These are phyloP conservation scores for Pascua sp. DNA, from an alignment of 1,284 basidiomycete genomes.

Conservation along the genomic window DNA sequence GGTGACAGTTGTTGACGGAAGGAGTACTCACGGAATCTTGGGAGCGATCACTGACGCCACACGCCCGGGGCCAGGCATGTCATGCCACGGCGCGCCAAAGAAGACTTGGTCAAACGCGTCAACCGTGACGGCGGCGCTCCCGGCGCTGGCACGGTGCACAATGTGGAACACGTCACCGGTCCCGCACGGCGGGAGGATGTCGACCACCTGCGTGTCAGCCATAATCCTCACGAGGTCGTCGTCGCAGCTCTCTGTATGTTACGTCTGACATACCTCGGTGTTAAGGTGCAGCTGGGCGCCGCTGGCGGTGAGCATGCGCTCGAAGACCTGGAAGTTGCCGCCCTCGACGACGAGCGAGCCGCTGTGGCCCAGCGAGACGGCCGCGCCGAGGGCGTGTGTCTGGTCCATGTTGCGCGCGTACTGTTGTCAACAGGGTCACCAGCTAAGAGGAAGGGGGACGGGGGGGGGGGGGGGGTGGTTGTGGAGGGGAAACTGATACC, in stretches of 20 bases:
- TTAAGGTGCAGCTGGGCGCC: conserved; percentile 66
- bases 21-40: not conserved
- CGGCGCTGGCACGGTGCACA: no score
- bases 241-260: not conserved
- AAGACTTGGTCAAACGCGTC: conserved; percentile 42
- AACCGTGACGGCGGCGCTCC: not conserved
- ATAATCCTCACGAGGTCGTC: not conserved
- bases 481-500: no score
- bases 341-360: conserved; percentile 67
- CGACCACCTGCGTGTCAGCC: not conserved
- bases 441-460: no score
- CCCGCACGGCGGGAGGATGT: not conserved
- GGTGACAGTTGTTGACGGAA: conserved; percentile 8
- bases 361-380: conserved; percentile 67
- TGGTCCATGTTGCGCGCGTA: conserved; percentile 61
- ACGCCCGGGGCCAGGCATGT: conserved; percentile 7
- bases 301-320: conserved; percentile 69
- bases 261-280: conserved; percentile 56
- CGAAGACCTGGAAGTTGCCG: conserved; percentile 85
- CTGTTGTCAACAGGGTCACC: conserved; percentile 18
- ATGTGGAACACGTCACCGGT: no score
- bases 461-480: no score
- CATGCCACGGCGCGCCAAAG: conserved; percentile 43
- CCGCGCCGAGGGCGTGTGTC: conserved; percentile 77
- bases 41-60: no score